Evolutionary conservation across 257 asterid genomes (phyloP), one percentile per base, ranked within the genome.

Genomic region (Misopates orontium): DNA sequence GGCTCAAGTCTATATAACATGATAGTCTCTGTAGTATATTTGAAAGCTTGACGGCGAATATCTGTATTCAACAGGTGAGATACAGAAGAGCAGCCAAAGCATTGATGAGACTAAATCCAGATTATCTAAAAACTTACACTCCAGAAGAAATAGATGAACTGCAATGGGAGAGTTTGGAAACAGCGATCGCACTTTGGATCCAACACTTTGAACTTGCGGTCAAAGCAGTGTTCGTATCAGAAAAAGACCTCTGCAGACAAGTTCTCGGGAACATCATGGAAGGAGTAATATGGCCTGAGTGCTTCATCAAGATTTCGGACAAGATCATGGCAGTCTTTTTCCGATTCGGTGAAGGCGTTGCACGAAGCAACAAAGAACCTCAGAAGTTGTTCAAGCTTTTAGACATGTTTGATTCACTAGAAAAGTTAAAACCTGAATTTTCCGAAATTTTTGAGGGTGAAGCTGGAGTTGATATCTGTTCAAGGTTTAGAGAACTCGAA

Each of bases 291-390:
- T 87, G 95, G 97, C 78, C 85, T 0, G 95, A 87, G 62, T 87
- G 97, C 68, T 90, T 87, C 76, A 79, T 78, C 64, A 90, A 85
- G 84, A 85, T 84, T 1, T 80, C 97, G 0, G 97, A 90, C 80
- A 90, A 87, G 67, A 90, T 90, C 81, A 87, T 85, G 95, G 97
- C 96, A 0, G 97, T 90, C 66, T 90, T 90, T 78, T 90, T 90
- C 60, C 75, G 95, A n/a, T 90, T 90, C 20, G 97, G 92, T 0
- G 97, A 90, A 67, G 97, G 96, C 28, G 87, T 87, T 1, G 90
- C 97, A 4, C 64, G 96, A 60, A 82, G 97, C 78, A 81, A 70
- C 15, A 90, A 85, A 68, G 96, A 85, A 36, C 90, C 97, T 16
- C 96, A 90, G 74, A 90, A 90, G 78, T 77, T 90, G 17, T 90